A percentile compares a stretch with the other conserved stretches of the same genome.
Conservation (phyloP, 345 rosid genomes). For the Anacardium occidentale region DNA sequence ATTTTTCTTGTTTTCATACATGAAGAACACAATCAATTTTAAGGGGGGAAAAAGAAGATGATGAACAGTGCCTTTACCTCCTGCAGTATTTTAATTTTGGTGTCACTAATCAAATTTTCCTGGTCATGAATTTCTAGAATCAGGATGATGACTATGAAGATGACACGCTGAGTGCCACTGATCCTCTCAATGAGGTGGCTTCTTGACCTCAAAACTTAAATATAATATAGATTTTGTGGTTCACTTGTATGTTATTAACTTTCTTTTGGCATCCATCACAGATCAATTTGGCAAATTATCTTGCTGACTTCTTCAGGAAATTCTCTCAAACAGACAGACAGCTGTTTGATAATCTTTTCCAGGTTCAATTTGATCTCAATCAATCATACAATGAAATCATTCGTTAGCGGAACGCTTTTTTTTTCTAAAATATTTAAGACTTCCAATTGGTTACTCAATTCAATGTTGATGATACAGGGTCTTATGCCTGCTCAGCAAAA, state of each 20-base stretch:
- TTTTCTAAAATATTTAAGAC: neutral
- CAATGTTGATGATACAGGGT: no score
- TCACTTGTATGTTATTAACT: neutral
- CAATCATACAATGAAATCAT: conserved; percentile 12
- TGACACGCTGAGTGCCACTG: conserved; percentile 42
- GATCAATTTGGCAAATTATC: conserved; percentile 73
- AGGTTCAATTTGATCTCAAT: conserved; percentile 38
- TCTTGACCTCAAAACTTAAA: neutral
- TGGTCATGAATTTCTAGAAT: conserved; percentile 35
- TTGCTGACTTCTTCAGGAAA: conserved; percentile 58
- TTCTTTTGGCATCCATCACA: conserved; percentile 30
- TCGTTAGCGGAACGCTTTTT: neutral
- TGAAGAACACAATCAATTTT: no score
- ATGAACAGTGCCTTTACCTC: neutral
- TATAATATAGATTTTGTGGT: neutral
- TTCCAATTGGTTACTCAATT: no score
- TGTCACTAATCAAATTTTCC: conserved; percentile 2
- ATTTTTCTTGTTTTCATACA: neutral
- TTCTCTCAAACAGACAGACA: conserved; percentile 49
- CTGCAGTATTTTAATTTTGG: neutral
- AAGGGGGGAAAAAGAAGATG: neutral
- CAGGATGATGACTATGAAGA: conserved; percentile 65
- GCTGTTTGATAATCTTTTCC: conserved; percentile 64
- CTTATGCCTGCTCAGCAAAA: conserved; percentile 49
- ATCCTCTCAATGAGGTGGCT: conserved; percentile 76